These are phyloP conservation scores for Fragaria iinumae DNA, from an alignment of 306 rosid genomes.

Conservation along the genomic window DNA sequence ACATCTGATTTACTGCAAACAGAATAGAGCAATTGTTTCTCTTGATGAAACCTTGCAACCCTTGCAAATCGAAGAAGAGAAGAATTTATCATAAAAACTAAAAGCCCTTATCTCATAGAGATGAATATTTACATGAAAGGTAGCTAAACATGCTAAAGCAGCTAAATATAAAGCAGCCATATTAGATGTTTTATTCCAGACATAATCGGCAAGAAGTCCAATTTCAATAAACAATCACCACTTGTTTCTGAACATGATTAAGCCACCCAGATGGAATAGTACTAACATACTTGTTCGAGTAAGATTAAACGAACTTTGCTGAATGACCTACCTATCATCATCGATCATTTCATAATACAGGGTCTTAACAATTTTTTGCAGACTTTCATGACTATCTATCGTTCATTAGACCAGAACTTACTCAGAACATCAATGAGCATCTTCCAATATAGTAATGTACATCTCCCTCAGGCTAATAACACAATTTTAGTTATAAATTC, in stretches of 20 bases:
- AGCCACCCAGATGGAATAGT: not conserved
- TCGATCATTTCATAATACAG: not conserved
- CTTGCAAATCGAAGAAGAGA: not conserved
- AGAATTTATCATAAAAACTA: not conserved
- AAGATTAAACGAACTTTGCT: constrained; percentile 7
- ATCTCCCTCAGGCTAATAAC: constrained; percentile 31
- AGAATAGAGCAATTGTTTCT: not conserved
- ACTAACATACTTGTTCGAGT: not conserved
- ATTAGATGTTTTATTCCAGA: constrained; percentile 1
- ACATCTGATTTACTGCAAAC: not conserved
- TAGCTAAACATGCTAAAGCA: not conserved
- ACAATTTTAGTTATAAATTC: constrained; percentile 23
- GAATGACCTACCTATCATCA: not conserved
- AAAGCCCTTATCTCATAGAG: not conserved
- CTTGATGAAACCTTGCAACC: too few species aligned
- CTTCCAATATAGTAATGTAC: constrained; percentile 30
- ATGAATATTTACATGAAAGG: constrained; percentile 15
- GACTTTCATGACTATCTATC: constrained; percentile 5
- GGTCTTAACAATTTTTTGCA: constrained; percentile 19
- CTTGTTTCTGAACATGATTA: constrained; percentile 12
- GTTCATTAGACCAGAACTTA: constrained; percentile 13
- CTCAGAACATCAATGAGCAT: constrained; percentile 23
- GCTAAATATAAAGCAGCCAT: not conserved
- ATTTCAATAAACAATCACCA: constrained; percentile 13
- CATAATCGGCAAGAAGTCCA: constrained; percentile 19